Percentiles rank a stretch among this genome's conserved stretches.
Evolutionary conservation across 768 basidiomycete genomes (phyloP).

Genomic region (Boletales sp.): DNA sequence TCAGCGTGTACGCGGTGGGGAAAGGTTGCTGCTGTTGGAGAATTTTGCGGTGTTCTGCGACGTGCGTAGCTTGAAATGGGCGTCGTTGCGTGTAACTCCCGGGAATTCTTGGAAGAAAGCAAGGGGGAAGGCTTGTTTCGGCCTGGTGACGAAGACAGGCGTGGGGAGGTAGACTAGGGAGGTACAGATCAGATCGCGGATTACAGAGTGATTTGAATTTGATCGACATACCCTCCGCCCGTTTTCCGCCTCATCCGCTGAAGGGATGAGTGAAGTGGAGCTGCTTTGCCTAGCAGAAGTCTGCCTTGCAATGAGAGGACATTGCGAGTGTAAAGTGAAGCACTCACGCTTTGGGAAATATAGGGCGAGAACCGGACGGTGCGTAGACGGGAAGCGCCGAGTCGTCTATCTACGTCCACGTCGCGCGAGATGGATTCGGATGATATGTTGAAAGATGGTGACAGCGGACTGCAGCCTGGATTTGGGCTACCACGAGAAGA

Average conservation of each 20-base stretch:
- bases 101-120: slow-evolving; percentile 45
- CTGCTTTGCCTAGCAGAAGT: slow-evolving; percentile 45
- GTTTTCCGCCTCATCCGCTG: slow-evolving; percentile 23
- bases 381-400: slow-evolving; percentile 24
- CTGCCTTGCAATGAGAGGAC: slow-evolving; percentile 22
- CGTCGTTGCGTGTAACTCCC: slow-evolving; percentile 59
- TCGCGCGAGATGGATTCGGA: slow-evolving; percentile 25
- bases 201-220: slow-evolving; percentile 20
- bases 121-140: slow-evolving; percentile 42
- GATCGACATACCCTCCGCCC: slow-evolving; percentile 35
- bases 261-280: slow-evolving; percentile 34
- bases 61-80: slow-evolving; percentile 81
- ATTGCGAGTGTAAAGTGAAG: background rate
- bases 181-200: slow-evolving; percentile 31
- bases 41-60: slow-evolving; percentile 71
- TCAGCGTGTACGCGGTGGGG: slow-evolving; percentile 33
- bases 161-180: slow-evolving; percentile 34
- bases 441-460: slow-evolving; percentile 36
- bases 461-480: slow-evolving; percentile 27
- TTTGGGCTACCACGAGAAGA: slow-evolving; percentile 39
- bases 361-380: slow-evolving; percentile 30
- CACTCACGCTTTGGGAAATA: slow-evolving; percentile 24
- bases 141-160: slow-evolving; percentile 39
- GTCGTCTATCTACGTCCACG: slow-evolving; percentile 29
- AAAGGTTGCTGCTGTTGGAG: slow-evolving; percentile 67